phyloP scores from a whole-genome alignment of 164 flowering plant genomes.

The Buxus sempervirens region DNA sequence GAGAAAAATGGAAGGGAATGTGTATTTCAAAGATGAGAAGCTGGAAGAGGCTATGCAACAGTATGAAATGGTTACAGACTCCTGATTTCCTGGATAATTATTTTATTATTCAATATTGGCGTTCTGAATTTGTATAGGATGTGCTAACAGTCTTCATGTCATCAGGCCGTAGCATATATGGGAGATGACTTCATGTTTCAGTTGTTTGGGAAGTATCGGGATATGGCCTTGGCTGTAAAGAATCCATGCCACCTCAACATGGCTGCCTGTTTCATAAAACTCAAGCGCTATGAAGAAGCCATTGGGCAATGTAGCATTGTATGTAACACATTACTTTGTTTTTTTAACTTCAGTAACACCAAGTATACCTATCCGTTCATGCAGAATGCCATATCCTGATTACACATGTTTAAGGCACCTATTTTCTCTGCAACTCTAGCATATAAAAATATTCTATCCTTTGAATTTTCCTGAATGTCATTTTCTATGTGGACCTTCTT shows the following conservation, averaged over 20 bases:
- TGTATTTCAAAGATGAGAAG: constrained; percentile 78
- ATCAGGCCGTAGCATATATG: constrained; percentile 94
- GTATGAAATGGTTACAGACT: constrained; percentile 82
- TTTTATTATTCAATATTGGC: not conserved
- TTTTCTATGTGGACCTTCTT: too few species aligned
- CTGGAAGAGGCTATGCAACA: constrained; percentile 98
- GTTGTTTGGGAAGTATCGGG: constrained; percentile 81
- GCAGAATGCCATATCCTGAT: not conserved
- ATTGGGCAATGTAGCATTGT: constrained; percentile 84
- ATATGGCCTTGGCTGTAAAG: constrained; percentile 96
- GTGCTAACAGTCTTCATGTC: constrained; percentile 12
- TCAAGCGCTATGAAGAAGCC: constrained; percentile 82
- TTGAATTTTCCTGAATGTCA: too few species aligned
- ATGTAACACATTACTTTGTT: constrained; percentile 24
- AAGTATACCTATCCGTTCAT: not conserved
- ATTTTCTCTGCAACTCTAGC: too few species aligned
- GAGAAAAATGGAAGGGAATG: constrained; percentile 92
- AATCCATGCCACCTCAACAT: constrained; percentile 97
- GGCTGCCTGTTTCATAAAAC: constrained; percentile 90
- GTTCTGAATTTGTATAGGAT: not conserved
- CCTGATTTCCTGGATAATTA: constrained; percentile 8
- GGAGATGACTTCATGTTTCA: constrained; percentile 98
- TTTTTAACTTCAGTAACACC: not conserved
- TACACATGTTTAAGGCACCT: too few species aligned
- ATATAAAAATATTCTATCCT: too few species aligned